Evolutionary conservation across 805 yeast species (phyloP).

Genomic region (Metschnikowia sp.): DNA sequence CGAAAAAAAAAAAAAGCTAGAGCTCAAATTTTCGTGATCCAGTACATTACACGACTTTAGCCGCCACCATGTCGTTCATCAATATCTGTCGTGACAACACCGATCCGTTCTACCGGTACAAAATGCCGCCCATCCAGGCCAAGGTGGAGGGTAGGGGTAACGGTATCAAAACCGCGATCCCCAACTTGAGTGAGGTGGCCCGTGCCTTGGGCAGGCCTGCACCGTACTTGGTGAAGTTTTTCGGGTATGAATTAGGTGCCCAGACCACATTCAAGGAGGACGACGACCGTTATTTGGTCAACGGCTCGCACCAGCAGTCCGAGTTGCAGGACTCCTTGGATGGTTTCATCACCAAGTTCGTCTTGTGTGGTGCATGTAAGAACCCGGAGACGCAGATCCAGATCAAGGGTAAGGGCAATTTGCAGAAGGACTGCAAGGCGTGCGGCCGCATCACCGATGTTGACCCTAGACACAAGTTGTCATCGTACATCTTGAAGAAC

Average conservation of each 20-base stretch:
- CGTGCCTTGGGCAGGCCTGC: slow-evolving; percentile 93
- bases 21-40: not conserved
- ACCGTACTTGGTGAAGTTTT: slow-evolving; percentile 85
- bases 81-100: slow-evolving; percentile 95
- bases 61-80: slow-evolving; percentile 67
- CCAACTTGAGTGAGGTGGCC: slow-evolving; percentile 89
- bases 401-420: slow-evolving; percentile 66
- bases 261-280: slow-evolving; percentile 80
- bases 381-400: slow-evolving; percentile 96
- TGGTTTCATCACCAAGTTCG: slow-evolving; percentile 90
- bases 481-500: slow-evolving; percentile 85
- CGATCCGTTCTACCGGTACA: slow-evolving; percentile 98
- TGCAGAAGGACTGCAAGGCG: slow-evolving; percentile 94
- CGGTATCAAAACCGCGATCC: slow-evolving; percentile 95
- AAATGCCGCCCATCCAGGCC: slow-evolving; percentile 97
- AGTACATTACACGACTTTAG: not conserved
- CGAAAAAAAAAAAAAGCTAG: not conserved
- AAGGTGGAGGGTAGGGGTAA: slow-evolving; percentile 99
- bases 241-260: slow-evolving; percentile 97
- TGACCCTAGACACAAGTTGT: slow-evolving; percentile 82
- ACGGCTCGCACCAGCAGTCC: slow-evolving; percentile 88
- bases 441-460: slow-evolving; percentile 88
- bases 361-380: slow-evolving; percentile 90
- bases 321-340: slow-evolving; percentile 92
- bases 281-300: slow-evolving; percentile 84